Evolutionary conservation across 2,329 filamentous ascomycete species (phyloP).

Genomic region (Alternaria sp.): DNA sequence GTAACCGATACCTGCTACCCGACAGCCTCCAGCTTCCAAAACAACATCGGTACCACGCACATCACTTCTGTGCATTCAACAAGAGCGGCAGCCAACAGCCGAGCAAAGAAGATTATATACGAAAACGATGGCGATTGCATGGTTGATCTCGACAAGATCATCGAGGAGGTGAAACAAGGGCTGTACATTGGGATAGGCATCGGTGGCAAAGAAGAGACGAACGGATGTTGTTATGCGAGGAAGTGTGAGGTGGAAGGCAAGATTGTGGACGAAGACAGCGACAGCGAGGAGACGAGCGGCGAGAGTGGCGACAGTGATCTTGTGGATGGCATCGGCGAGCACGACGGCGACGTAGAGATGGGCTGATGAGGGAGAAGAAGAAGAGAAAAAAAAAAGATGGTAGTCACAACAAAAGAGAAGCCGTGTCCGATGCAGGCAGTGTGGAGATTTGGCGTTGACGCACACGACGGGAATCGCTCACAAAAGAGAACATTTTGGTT

Average conservation of each 20-base stretch:
- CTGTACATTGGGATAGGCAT: slow-evolving; percentile 36
- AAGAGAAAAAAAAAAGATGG: background rate
- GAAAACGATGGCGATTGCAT: slow-evolving; percentile 27
- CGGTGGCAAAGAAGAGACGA: slow-evolving; percentile 23
- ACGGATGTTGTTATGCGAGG: slow-evolving; percentile 29
- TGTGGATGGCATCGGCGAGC: slow-evolving; percentile 8
- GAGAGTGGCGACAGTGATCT: slow-evolving; percentile 15
- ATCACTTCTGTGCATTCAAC: slow-evolving; percentile 36
- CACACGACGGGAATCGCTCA: background rate
- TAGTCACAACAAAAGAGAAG: slow-evolving; percentile 8
- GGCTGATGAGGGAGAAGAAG: slow-evolving; percentile 4
- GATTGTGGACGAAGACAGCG: slow-evolving; percentile 37
- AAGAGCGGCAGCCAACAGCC: slow-evolving; percentile 28
- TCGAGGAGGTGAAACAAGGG: slow-evolving; percentile 33
- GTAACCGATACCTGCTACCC: slow-evolving; percentile 36
- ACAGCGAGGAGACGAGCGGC: slow-evolving; percentile 17
- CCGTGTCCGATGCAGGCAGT: background rate
- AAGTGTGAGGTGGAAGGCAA: slow-evolving; percentile 38
- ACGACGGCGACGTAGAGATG: slow-evolving; percentile 21
- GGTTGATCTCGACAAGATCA: slow-evolving; percentile 36
- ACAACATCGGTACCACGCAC: slow-evolving; percentile 27
- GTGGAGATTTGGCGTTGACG: background rate
- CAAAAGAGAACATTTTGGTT: background rate
- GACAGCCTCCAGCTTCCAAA: slow-evolving; percentile 26
- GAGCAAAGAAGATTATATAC: slow-evolving; percentile 38